Conservation (phyloP, 75 land plant genomes). For the Larix kaempferi region DNA sequence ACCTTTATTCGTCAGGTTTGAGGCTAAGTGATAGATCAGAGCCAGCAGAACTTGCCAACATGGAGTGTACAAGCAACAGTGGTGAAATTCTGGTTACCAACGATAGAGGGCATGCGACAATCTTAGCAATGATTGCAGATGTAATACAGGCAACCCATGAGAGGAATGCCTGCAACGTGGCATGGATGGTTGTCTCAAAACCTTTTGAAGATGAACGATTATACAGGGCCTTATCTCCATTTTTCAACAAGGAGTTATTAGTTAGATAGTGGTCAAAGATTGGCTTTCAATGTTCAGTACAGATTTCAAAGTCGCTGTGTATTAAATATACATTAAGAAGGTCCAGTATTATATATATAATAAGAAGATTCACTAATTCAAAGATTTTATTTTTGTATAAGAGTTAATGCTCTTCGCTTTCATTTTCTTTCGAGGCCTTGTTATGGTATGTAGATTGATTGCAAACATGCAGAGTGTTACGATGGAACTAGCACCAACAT, state of each 20-base stretch:
- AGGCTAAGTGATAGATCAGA: slow-evolving; percentile 64
- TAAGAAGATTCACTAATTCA: too few species aligned
- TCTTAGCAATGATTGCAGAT: slow-evolving; percentile 97
- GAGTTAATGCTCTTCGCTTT: too few species aligned
- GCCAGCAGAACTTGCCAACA: slow-evolving; percentile 33
- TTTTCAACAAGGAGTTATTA: slow-evolving; percentile 17
- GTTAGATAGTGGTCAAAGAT: not conserved
- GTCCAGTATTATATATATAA: too few species aligned
- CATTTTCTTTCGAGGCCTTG: too few species aligned
- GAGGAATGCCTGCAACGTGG: slow-evolving; percentile 72
- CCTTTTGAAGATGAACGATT: slow-evolving; percentile 88
- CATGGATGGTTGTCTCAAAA: slow-evolving; percentile 93
- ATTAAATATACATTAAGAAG: too few species aligned
- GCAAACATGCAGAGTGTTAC: too few species aligned
- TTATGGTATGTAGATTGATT: too few species aligned
- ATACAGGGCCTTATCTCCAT: slow-evolving; percentile 64
- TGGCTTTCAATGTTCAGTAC: too few species aligned
- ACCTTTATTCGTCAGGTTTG: slow-evolving; percentile 43
- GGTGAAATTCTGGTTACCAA: slow-evolving; percentile 19
- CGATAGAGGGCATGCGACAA: slow-evolving; percentile 61
- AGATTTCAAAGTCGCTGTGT: too few species aligned
- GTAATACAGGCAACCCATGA: slow-evolving; percentile 92
- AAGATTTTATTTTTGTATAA: too few species aligned
- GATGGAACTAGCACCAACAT: too few species aligned
- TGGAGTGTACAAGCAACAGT: slow-evolving; percentile 16